Percentiles rank a stretch among this genome's conserved stretches.
These are phyloP conservation scores for Didymella pomorum DNA, from an alignment of 2,329 filamentous ascomycete species.

Conservation along the genomic window DNA sequence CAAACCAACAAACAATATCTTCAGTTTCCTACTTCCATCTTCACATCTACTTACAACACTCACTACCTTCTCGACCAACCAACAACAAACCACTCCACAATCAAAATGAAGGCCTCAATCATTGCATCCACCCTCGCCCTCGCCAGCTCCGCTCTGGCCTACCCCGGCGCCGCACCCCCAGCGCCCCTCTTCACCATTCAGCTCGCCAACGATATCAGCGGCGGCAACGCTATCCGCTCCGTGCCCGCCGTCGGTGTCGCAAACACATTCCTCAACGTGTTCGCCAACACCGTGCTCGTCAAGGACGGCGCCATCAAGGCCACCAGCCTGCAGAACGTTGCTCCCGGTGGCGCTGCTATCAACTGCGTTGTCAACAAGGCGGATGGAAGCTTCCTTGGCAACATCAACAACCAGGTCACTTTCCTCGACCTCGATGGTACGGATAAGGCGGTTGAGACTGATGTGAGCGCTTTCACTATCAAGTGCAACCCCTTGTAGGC, in stretches of 20 bases:
- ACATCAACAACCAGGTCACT: slow-evolving; percentile 26
- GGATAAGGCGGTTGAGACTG: slow-evolving; percentile 22
- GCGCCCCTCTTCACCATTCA: slow-evolving; percentile 21
- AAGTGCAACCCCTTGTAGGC: slow-evolving; percentile 14
- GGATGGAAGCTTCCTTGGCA: not conserved
- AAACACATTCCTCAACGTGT: slow-evolving; percentile 19
- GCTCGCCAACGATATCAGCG: slow-evolving; percentile 31
- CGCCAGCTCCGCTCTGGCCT: slow-evolving; percentile 25
- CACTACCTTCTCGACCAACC: slow-evolving; percentile 10
- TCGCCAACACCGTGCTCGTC: slow-evolving; percentile 24
- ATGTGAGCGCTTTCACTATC: slow-evolving; percentile 29
- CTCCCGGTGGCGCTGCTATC: slow-evolving; percentile 14
- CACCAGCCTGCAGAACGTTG: slow-evolving; percentile 27
- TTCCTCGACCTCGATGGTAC: slow-evolving; percentile 28
- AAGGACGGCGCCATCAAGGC: slow-evolving; percentile 24
- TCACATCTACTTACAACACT: slow-evolving; percentile 12
- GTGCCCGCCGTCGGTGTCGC: slow-evolving; percentile 19
- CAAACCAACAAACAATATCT: slow-evolving; percentile 20
- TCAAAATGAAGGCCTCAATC: slow-evolving; percentile 32
- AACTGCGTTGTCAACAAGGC: slow-evolving; percentile 25
- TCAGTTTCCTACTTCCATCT: slow-evolving; percentile 10
- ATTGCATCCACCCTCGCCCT: slow-evolving; percentile 23
- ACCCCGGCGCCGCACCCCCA: slow-evolving; percentile 20
- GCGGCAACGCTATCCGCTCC: slow-evolving; percentile 19
- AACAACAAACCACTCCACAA: slow-evolving; percentile 13